Conservation (phyloP, 805 yeast genomes). For the Diddensiella transvaalensis region DNA sequence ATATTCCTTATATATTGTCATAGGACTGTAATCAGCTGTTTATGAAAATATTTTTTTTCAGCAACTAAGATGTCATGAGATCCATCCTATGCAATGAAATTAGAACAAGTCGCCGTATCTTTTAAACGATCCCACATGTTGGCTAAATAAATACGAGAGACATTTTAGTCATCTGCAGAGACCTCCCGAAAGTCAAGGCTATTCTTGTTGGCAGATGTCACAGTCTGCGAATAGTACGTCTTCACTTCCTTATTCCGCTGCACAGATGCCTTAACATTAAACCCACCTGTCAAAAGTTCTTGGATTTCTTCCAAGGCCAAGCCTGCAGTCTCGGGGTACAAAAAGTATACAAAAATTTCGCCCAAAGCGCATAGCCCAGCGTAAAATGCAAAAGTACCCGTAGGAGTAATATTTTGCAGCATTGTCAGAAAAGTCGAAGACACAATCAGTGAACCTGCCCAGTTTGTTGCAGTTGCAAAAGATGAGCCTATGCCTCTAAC, state of each 20-base stretch:
- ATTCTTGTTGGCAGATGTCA: neutral
- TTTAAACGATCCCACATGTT: no score
- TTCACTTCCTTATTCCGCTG: slow-evolving; percentile 49
- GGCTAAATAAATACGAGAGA: no score
- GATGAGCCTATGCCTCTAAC: slow-evolving; percentile 93
- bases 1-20: no score
- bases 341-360: slow-evolving; percentile 69
- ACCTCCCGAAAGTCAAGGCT: neutral
- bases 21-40: no score
- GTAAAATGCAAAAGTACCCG: slow-evolving; percentile 90
- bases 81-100: no score
- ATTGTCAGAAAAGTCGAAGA: slow-evolving; percentile 91
- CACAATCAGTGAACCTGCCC: slow-evolving; percentile 91
- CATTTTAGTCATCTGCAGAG: neutral
- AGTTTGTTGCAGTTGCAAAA: slow-evolving; percentile 86
- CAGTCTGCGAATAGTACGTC: slow-evolving; percentile 9
- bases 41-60: no score
- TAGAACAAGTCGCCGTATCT: no score
- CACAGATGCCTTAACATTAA: slow-evolving; percentile 68
- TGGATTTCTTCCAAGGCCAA: slow-evolving; percentile 91
- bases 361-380: slow-evolving; percentile 77
- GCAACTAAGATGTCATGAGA: no score
- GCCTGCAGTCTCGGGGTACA: slow-evolving; percentile 90
- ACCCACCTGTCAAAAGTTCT: slow-evolving; percentile 73
- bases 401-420: slow-evolving; percentile 89